Evolutionary conservation across 768 basidiomycete species (phyloP), one percentile per base, ranked within the genome.

Genomic region (Tephrocybe sp.): DNA sequence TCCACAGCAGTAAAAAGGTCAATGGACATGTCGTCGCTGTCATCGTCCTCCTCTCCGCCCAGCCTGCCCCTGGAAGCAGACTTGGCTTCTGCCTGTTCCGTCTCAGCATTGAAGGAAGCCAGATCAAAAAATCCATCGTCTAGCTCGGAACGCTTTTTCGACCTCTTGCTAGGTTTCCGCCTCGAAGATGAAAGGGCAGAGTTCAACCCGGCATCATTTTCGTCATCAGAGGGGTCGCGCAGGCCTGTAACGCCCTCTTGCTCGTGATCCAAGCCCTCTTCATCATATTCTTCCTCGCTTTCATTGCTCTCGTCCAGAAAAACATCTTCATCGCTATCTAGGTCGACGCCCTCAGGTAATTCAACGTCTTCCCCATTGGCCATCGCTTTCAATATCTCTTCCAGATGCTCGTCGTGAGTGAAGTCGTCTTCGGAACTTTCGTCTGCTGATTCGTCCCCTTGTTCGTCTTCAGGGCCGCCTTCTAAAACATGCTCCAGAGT

Each of bases 81-180:
- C 50, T 68, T 77, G 12, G 84, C 80, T 65, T 96, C 94, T 2
- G 84, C 80, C 56, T 79, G 81, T 64, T 91, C 89, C 2, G 87
- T 86, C 64, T 93, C 84, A 2, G 84, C 77, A 60, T 98, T 97
- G 74, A 99, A 99, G 16, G 82, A 76, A 24, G 82, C 81, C 39
- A 99, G 77, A 53, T 87, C 79, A 69, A 98, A 98, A 72, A 98
- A 98, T 12, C 76, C 83, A 63, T 98, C 96, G 65, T 98, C 87
- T 24, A 98, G 78, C 35, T 77, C 76, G 34, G 66, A 59, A 19
- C 49, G 40, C 42, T 37, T 44, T 57, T 55, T 34, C 22, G 45
- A 34, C 48, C 52, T 40, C 59, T 67, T 45, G 27, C 22, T 44
- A 47, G 18, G 28, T 52, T 52, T 50, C 19, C 42, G 48, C 27